phyloP scores from a whole-genome alignment of 1,284 basidiomycete species.

The Trichosporon ovoides region DNA sequence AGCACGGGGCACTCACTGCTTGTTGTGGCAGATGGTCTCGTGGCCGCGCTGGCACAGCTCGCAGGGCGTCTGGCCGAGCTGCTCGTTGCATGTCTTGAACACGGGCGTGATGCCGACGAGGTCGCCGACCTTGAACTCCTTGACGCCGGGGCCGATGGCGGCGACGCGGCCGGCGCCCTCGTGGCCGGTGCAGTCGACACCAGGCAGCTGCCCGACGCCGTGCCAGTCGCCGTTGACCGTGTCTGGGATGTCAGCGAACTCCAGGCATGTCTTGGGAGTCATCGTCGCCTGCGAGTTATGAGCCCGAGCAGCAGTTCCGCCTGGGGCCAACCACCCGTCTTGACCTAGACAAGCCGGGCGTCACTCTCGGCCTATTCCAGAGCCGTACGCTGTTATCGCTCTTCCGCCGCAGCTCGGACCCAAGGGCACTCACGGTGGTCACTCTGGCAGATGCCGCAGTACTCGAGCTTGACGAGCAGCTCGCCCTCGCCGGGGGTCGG shows the following conservation, averaged over 20 bases:
- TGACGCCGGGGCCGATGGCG: constrained; percentile 18
- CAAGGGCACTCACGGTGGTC: constrained; percentile 19
- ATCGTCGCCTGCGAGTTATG: too few species aligned
- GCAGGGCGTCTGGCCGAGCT: constrained; percentile 12
- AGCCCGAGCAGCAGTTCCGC: too few species aligned
- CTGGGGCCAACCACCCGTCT: too few species aligned
- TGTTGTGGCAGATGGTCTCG: constrained; percentile 19
- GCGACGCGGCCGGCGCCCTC: constrained; percentile 20
- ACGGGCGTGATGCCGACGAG: constrained; percentile 18
- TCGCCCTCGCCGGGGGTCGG: constrained; percentile 18
- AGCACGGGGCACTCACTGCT: neutral
- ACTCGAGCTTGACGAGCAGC: constrained; percentile 21
- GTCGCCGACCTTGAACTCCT: constrained; percentile 19
- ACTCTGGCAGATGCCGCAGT: constrained; percentile 20
- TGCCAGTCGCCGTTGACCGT: constrained; percentile 18
- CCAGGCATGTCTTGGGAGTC: neutral
- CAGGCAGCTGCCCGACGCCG: neutral
- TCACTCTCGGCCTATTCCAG: too few species aligned
- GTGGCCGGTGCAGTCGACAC: constrained; percentile 22
- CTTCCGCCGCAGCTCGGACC: too few species aligned
- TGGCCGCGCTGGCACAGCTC: constrained; percentile 17
- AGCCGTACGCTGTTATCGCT: too few species aligned
- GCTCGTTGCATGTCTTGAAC: constrained; percentile 9
- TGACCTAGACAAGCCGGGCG: too few species aligned
- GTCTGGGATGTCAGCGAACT: constrained; percentile 11